A percentile compares a stretch with the other conserved stretches of the same genome.
Conservation (phyloP, 1,139 yeast genomes). For the Hyphopichia pseudoburtonii region DNA sequence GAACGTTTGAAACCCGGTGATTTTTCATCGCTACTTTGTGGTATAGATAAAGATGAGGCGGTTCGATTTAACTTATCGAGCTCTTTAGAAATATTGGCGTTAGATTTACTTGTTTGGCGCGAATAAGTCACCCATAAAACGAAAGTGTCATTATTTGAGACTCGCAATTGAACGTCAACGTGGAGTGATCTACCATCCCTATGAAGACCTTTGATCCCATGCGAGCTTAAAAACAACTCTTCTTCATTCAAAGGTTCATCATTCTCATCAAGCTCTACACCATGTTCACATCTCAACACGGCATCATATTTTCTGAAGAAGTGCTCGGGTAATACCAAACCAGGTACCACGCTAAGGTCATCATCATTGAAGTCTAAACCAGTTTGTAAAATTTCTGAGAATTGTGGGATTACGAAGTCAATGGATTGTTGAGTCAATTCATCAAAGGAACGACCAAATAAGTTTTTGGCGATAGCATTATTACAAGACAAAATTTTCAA, state of each 20-base stretch:
- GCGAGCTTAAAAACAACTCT: slow-evolving; percentile 54
- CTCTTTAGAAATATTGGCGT: slow-evolving; percentile 22
- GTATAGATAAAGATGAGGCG: slow-evolving; percentile 9
- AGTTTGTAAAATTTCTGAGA: slow-evolving; percentile 50
- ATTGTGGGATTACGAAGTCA: slow-evolving; percentile 64
- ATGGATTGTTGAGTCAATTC: slow-evolving; percentile 54
- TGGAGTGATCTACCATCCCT: slow-evolving; percentile 63
- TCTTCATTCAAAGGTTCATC: slow-evolving; percentile 29
- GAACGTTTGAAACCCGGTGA: slow-evolving; percentile 11
- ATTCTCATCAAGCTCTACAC: slow-evolving; percentile 10
- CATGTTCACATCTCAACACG: slow-evolving; percentile 16
- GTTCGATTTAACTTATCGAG: slow-evolving; percentile 22
- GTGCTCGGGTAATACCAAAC: slow-evolving; percentile 80
- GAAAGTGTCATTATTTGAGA: slow-evolving; percentile 56
- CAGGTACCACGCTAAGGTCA: slow-evolving; percentile 42
- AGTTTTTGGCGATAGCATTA: slow-evolving; percentile 71
- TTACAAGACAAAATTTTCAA: slow-evolving; percentile 65
- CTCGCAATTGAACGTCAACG: slow-evolving; percentile 80
- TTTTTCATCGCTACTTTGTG: slow-evolving; percentile 6
- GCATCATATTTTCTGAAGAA: slow-evolving; percentile 67
- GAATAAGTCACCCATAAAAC: slow-evolving; percentile 91
- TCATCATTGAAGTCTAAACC: slow-evolving; percentile 47
- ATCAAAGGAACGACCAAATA: slow-evolving; percentile 63
- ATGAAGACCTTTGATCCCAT: slow-evolving; percentile 68
- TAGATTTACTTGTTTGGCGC: slow-evolving; percentile 33